These are phyloP conservation scores for Ulvella scutata DNA, from an alignment of 139 green algal genomes.

Conservation along the genomic window DNA sequence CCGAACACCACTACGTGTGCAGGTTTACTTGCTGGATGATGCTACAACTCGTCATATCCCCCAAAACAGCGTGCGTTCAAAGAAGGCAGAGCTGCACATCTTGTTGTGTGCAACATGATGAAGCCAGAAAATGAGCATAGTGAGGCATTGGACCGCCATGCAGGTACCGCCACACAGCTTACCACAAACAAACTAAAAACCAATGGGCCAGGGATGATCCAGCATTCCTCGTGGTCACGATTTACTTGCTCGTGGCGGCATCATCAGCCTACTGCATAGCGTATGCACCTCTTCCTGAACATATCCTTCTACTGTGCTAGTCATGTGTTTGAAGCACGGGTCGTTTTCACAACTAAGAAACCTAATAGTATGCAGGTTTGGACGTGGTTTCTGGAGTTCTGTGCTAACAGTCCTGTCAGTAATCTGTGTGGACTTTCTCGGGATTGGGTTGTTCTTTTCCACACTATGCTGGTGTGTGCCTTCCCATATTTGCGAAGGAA, in stretches of 20 bases:
- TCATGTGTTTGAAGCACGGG: too few species aligned
- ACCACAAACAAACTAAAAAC: constrained; percentile 97
- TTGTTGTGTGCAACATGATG: not conserved
- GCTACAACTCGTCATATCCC: constrained; percentile 77
- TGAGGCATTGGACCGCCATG: not conserved
- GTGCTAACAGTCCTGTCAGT: constrained; percentile 38
- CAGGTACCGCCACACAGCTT: constrained; percentile 88
- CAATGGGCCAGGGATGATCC: constrained; percentile 94
- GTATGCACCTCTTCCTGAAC: constrained; percentile 21
- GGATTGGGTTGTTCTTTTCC: constrained; percentile 52
- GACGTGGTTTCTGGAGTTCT: constrained; percentile 33
- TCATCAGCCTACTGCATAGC: constrained; percentile 68
- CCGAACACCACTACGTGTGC: not conserved
- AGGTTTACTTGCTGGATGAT: constrained; percentile 94
- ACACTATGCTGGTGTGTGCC: constrained; percentile 68
- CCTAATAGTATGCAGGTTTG: constrained; percentile 45
- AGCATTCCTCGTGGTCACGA: constrained; percentile 76
- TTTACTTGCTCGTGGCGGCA: constrained; percentile 42
- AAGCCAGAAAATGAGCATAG: not conserved
- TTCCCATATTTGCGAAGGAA: not conserved
- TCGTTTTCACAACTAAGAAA: not conserved
- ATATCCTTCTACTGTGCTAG: not conserved
- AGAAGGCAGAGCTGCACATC: not conserved
- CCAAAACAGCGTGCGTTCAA: constrained; percentile 67
- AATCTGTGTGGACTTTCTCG: constrained; percentile 75